Percentiles rank a stretch among this genome's conserved stretches.
Evolutionary conservation across 371 early-diverging fungal genomes (phyloP).

Genomic region (Neoconidiobolus thromboides): DNA sequence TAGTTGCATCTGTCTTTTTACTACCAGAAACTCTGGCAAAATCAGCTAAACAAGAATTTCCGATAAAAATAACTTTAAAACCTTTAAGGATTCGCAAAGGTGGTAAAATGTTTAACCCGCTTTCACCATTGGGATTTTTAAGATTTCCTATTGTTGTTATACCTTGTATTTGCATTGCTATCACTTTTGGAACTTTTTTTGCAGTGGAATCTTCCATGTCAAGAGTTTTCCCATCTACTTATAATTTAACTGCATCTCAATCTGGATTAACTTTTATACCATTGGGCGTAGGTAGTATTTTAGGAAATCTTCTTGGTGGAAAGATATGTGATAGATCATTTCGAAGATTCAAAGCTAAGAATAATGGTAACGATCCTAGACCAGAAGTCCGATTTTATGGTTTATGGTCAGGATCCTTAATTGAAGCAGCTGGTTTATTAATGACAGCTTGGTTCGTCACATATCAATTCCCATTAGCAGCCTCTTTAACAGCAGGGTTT

Average conservation of each 20-base stretch:
- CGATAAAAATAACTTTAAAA: background rate
- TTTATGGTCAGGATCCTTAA: conserved; percentile 19
- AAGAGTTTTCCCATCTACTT: conserved; percentile 13
- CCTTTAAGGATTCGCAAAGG: background rate
- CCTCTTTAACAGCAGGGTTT: background rate
- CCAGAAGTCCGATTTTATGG: conserved; percentile 17
- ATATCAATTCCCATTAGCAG: conserved; percentile 8
- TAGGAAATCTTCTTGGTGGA: conserved; percentile 22
- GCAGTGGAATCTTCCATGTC: conserved; percentile 21
- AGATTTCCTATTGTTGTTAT: conserved; percentile 22
- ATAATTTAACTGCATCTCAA: conserved; percentile 18
- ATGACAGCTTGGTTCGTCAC: conserved; percentile 24
- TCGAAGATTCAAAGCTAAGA: background rate
- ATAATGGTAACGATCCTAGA: no score
- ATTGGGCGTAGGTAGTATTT: conserved; percentile 22
- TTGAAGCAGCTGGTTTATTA: conserved; percentile 17
- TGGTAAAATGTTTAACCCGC: conserved; percentile 9
- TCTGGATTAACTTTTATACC: conserved; percentile 23
- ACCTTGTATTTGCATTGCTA: conserved; percentile 23
- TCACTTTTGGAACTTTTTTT: conserved; percentile 30
- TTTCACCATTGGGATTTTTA: conserved; percentile 19
- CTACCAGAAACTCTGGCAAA: conserved; percentile 46
- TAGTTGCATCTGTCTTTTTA: conserved; percentile 16
- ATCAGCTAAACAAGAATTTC: background rate
- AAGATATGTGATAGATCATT: conserved; percentile 13